Conservation (phyloP, 2,329 filamentous ascomycete species). For the Sclerotiophoma versabilis region DNA sequence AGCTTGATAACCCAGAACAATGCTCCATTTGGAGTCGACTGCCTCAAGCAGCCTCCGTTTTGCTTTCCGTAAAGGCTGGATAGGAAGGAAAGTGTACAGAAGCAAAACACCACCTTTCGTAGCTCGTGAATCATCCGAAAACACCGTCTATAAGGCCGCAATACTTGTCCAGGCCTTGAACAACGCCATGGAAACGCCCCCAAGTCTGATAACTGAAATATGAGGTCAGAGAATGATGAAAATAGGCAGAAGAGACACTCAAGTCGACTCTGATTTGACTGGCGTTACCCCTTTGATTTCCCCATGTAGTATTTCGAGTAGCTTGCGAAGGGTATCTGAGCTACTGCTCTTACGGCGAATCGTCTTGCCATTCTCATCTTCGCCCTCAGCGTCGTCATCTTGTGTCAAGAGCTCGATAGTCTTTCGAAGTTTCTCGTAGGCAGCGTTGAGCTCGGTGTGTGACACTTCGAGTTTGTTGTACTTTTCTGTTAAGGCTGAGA, state of each 20-base stretch:
- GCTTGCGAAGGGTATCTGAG: slow-evolving; percentile 47
- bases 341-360: slow-evolving; percentile 37
- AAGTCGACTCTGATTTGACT: slow-evolving; percentile 34
- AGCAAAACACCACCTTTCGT: not conserved
- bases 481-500: slow-evolving; percentile 61
- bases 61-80: not conserved
- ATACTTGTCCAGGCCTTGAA: not conserved
- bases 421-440: slow-evolving; percentile 52
- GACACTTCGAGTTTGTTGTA: slow-evolving; percentile 64
- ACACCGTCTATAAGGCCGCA: slow-evolving; percentile 2
- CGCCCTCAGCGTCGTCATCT: slow-evolving; percentile 42
- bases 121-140: not conserved
- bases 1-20: not conserved
- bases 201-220: not conserved
- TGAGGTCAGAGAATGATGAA: slow-evolving; percentile 20
- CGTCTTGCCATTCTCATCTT: slow-evolving; percentile 33
- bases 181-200: not conserved
- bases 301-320: slow-evolving; percentile 49
- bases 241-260: not conserved
- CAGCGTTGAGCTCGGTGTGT: slow-evolving; percentile 53
- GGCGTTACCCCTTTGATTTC: slow-evolving; percentile 38
- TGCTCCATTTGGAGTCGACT: too few species aligned
- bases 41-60: too few species aligned
- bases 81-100: not conserved
- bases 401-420: slow-evolving; percentile 49